Evolutionary conservation across 495 filamentous ascomycete species (phyloP), one percentile per base, ranked within the genome.

Genomic region (Penicillium waksmanii): DNA sequence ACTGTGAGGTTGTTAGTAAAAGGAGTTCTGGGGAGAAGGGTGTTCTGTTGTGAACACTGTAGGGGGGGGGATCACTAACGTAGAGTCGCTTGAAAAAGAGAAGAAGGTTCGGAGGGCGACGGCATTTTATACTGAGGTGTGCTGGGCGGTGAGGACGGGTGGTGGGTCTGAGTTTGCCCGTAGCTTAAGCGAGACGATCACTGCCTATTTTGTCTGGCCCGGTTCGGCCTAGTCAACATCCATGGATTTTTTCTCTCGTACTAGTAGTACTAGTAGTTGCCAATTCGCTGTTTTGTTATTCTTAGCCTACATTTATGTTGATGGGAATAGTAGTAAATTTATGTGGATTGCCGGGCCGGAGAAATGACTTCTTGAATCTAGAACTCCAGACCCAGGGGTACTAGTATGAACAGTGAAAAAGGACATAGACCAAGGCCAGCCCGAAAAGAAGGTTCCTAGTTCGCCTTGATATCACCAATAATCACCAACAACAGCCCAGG

Each of bases 21-120:
- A 31, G 66, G 66, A 64, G 67, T 79, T 69, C 27, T 5, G 7
- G 5, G 2, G 6, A 74, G 75, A 44, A 67, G 64, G 50, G 40
- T 40, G 27, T 7, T 7, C 27, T 9, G 6, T 31, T 6, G 8
- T 6, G 27, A 31, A 31, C 27, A 55, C 19, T 43, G 55, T 59
- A 53, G 35, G 74, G 79, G 79, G 74, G 48, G 70, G 66, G 61
- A 56, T 60, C 66, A 83, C 77, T 75, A 73, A 86, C 83, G 83
- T 85, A 87, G 84, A 85, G 84, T 87, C 84, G 84, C 82, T 83
- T 79, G 63, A 73, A 69, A 60, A 77, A 77, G 70, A 68, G 62
- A 42, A 59, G 71, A 70, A 61, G 59, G 48, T 50, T 34, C 55
- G 67, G 67, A 57, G 51, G 12, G 0, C 15, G 5, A 18, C 18